phyloP scores from a whole-genome alignment of 441 rosid species.

The Eutrema salsugineum region DNA sequence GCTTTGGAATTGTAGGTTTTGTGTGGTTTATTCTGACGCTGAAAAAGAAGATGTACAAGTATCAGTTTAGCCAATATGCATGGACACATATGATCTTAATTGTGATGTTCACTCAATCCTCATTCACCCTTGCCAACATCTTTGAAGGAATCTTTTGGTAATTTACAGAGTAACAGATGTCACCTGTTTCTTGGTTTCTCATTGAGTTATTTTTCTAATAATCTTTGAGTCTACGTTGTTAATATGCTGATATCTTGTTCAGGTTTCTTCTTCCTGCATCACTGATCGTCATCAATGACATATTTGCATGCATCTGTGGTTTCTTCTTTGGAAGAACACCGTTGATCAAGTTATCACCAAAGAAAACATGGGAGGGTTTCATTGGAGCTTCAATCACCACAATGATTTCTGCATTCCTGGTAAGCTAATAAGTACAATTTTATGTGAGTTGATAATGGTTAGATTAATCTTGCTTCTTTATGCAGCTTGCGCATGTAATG shows the following conservation, averaged over 20 bases:
- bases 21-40: conserved; percentile 87
- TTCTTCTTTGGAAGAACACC: conserved; percentile 96
- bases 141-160: conserved; percentile 97
- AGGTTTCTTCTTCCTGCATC: conserved; percentile 96
- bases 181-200: background rate
- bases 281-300: conserved; percentile 76
- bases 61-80: conserved; percentile 93
- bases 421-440: conserved; percentile 23
- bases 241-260: conserved; percentile 11
- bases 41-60: conserved; percentile 93
- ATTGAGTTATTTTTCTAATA: background rate
- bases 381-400: conserved; percentile 86
- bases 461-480: background rate
- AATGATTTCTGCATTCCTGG: conserved; percentile 77
- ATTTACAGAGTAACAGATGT: background rate
- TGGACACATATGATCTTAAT: conserved; percentile 97
- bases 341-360: conserved; percentile 88
- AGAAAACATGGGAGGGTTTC: conserved; percentile 98
- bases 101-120: conserved; percentile 80
- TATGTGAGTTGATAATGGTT: background rate
- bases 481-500: conserved; percentile 83
- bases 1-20: conserved; percentile 53
- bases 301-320: conserved; percentile 78
- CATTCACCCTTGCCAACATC: conserved; percentile 88
- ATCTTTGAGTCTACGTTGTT: conserved; percentile 3